These are phyloP conservation scores for Fusarium heterosporum DNA, from an alignment of 2,329 filamentous ascomycete genomes.

Conservation along the genomic window DNA sequence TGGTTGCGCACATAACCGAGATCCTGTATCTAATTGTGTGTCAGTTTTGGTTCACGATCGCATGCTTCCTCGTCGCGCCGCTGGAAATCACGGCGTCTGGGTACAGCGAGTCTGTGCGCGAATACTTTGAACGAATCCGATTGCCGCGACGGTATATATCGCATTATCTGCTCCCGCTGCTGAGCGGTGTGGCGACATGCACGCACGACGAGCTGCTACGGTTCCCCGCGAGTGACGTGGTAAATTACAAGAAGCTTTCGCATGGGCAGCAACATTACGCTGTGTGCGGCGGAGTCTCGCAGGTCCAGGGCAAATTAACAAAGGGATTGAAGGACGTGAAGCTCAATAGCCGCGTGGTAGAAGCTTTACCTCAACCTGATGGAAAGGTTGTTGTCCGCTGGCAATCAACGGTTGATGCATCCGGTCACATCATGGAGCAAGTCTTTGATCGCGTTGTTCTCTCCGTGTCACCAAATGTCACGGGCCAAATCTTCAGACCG, in stretches of 20 bases:
- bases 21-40: slow-evolving; percentile 58
- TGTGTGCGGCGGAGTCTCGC: slow-evolving; percentile 61
- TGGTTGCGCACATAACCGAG: slow-evolving; percentile 58
- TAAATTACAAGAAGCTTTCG: slow-evolving; percentile 62
- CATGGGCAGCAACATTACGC: slow-evolving; percentile 63
- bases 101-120: slow-evolving; percentile 57
- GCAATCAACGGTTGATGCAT: slow-evolving; percentile 41
- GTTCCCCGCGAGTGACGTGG: slow-evolving; percentile 65
- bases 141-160: slow-evolving; percentile 60
- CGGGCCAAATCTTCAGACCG: slow-evolving; percentile 60
- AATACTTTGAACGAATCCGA: slow-evolving; percentile 63
- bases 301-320: slow-evolving; percentile 61
- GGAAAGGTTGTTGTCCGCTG: slow-evolving; percentile 51
- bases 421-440: slow-evolving; percentile 44
- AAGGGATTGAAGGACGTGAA: slow-evolving; percentile 55
- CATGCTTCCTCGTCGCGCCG: slow-evolving; percentile 62
- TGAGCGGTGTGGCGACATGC: slow-evolving; percentile 67
- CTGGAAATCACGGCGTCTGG: not conserved
- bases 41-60: slow-evolving; percentile 65
- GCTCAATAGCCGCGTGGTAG: slow-evolving; percentile 54
- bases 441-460: slow-evolving; percentile 65
- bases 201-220: slow-evolving; percentile 61
- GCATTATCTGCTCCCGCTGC: slow-evolving; percentile 65
- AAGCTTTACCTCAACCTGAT: slow-evolving; percentile 47
- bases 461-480: slow-evolving; percentile 66